Conservation (phyloP, 805 yeast genomes). For the Teunomyces barrocoloradensis region DNA sequence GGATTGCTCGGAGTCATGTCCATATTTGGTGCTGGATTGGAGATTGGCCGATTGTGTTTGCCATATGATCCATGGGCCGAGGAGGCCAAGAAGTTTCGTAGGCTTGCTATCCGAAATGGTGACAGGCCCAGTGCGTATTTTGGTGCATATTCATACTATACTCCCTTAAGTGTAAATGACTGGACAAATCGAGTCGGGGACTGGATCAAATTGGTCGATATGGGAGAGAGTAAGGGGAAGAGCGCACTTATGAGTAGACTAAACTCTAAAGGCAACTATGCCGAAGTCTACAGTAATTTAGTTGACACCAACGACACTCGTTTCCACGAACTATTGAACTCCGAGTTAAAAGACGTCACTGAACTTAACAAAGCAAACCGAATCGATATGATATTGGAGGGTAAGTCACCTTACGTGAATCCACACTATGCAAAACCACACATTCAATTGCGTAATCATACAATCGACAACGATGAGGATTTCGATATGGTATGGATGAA, state of each 20-base stretch:
- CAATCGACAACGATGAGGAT: slow-evolving; percentile 39
- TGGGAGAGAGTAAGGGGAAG: neutral
- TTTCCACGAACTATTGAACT: slow-evolving; percentile 17
- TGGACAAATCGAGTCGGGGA: slow-evolving; percentile 28
- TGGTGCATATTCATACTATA: slow-evolving; percentile 57
- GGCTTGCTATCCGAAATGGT: slow-evolving; percentile 48
- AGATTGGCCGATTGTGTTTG: slow-evolving; percentile 46
- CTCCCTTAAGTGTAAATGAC: slow-evolving; percentile 47
- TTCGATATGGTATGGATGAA: slow-evolving; percentile 43
- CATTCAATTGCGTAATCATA: slow-evolving; percentile 36
- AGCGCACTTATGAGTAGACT: slow-evolving; percentile 9
- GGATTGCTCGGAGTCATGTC: slow-evolving; percentile 42
- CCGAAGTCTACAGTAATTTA: slow-evolving; percentile 29
- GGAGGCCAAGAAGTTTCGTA: slow-evolving; percentile 58
- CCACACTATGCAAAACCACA: slow-evolving; percentile 33
- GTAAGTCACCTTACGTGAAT: slow-evolving; percentile 22
- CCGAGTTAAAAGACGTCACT: slow-evolving; percentile 28
- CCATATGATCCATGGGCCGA: slow-evolving; percentile 69
- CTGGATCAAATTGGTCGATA: slow-evolving; percentile 8
- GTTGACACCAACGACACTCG: slow-evolving; percentile 21
- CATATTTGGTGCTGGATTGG: slow-evolving; percentile 56
- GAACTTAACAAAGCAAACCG: slow-evolving; percentile 39
- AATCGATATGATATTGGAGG: slow-evolving; percentile 34
- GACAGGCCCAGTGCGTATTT: slow-evolving; percentile 57
- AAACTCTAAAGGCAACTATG: slow-evolving; percentile 22